A percentile compares a stretch with the other conserved stretches of the same genome.
Evolutionary conservation across 371 early-diverging fungal species (phyloP).

Genomic region (Amoeboaphelidium protococcarum): DNA sequence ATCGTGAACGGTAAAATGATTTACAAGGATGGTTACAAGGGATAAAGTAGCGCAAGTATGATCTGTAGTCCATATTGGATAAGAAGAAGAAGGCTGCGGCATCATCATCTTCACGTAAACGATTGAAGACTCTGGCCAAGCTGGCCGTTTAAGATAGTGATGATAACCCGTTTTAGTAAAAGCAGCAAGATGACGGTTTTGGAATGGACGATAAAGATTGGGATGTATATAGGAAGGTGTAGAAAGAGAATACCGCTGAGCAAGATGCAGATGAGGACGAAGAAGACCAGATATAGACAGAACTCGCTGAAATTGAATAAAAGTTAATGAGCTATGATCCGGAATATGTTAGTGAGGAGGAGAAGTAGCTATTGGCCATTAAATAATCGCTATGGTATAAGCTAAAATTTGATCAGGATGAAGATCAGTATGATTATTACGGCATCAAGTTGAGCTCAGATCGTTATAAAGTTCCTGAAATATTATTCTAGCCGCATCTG

Average conservation of each 20-base stretch:
- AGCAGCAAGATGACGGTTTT: constrained; percentile 45
- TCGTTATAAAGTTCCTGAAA: constrained; percentile 57
- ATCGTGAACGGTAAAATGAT: constrained; percentile 24
- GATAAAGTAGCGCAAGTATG: too few relatives aligned
- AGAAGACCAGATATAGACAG: constrained; percentile 22
- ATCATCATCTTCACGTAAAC: constrained; percentile 45
- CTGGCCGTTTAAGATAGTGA: neutral
- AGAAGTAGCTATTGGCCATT: neutral
- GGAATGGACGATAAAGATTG: constrained; percentile 79
- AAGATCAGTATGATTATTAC: constrained; percentile 33
- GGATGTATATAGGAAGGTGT: constrained; percentile 66
- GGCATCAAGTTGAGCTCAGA: constrained; percentile 70
- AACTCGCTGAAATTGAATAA: constrained; percentile 34
- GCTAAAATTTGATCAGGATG: constrained; percentile 23
- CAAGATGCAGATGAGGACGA: constrained; percentile 65
- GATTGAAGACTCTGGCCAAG: constrained; percentile 6
- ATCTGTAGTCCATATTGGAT: constrained; percentile 31
- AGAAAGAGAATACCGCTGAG: too few relatives aligned
- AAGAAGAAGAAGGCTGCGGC: constrained; percentile 34
- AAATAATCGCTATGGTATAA: constrained; percentile 12
- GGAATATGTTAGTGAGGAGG: constrained; percentile 18
- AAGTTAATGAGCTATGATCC: constrained; percentile 40
- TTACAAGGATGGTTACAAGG: too few relatives aligned
- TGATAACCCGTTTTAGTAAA: too few relatives aligned
- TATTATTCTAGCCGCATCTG: constrained; percentile 55